These are phyloP conservation scores for Claviceps humidiphila DNA, from an alignment of 2,329 filamentous ascomycete genomes.

Conservation along the genomic window DNA sequence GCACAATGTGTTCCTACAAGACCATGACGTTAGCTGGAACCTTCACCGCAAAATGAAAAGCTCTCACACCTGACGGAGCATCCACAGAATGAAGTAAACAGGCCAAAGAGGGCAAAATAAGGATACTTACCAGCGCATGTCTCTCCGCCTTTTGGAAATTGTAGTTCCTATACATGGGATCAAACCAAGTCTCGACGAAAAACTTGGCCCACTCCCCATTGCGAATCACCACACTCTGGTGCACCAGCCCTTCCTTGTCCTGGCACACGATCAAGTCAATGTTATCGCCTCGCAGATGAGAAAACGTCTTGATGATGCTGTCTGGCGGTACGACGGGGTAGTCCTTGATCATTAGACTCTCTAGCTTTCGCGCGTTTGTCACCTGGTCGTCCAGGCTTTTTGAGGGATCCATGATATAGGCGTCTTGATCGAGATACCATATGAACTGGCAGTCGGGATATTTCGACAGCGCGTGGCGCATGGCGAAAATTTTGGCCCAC, in stretches of 20 bases:
- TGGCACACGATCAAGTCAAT: constrained; percentile 76
- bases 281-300: constrained; percentile 61
- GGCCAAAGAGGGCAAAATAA: no score
- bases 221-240: constrained; percentile 65
- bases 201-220: constrained; percentile 86
- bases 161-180: constrained; percentile 84
- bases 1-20: constrained; percentile 65
- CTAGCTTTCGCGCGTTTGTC: constrained; percentile 52
- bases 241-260: constrained; percentile 65
- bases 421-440: constrained; percentile 76
- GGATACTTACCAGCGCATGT: constrained; percentile 63
- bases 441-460: constrained; percentile 67
- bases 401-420: constrained; percentile 76
- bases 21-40: neutral
- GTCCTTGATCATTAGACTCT: constrained; percentile 72
- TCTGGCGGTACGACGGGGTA: constrained; percentile 83
- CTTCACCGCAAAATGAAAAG: no score
- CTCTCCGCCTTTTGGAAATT: constrained; percentile 92
- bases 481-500: constrained; percentile 71
- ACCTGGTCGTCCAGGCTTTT: constrained; percentile 58
- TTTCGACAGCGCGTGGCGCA: constrained; percentile 76
- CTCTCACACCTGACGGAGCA: no score
- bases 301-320: constrained; percentile 91
- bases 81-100: no score
- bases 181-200: constrained; percentile 91